Evolutionary conservation across 495 filamentous ascomycete genomes (phyloP).

Genomic region (Podospora sp.): DNA sequence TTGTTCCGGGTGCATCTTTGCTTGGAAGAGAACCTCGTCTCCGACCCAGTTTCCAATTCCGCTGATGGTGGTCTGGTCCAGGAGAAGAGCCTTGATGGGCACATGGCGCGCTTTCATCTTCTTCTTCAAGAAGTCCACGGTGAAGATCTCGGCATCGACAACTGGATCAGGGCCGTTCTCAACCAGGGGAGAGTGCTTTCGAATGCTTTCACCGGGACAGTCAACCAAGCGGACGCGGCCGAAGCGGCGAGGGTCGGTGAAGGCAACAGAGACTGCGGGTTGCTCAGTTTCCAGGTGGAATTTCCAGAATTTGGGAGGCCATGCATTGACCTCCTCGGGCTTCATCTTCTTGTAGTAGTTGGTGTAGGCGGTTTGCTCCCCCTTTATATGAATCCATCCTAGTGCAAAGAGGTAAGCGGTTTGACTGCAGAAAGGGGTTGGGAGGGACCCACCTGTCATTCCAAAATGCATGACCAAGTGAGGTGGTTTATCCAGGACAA

Average conservation of each 20-base stretch:
- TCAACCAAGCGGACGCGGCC: constrained; percentile 79
- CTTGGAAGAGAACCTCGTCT: constrained; percentile 88
- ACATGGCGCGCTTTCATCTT: constrained; percentile 75
- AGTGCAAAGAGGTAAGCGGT: constrained; percentile 24
- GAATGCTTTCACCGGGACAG: constrained; percentile 71
- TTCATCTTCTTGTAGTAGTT: constrained; percentile 68
- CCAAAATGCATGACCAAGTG: constrained; percentile 93
- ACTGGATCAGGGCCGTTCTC: constrained; percentile 95
- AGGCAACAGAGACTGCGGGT: constrained; percentile 69
- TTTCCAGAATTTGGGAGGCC: constrained; percentile 92
- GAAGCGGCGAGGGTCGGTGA: constrained; percentile 79
- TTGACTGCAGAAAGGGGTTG: not conserved
- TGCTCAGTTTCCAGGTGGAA: constrained; percentile 71
- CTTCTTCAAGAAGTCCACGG: constrained; percentile 66
- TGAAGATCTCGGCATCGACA: constrained; percentile 74
- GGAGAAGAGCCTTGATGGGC: constrained; percentile 80
- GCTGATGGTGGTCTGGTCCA: constrained; percentile 88
- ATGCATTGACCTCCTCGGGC: constrained; percentile 58
- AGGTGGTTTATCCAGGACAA: constrained; percentile 60
- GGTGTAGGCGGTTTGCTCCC: constrained; percentile 71
- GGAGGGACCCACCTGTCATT: constrained; percentile 55
- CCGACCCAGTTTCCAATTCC: constrained; percentile 98
- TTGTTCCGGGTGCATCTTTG: constrained; percentile 87
- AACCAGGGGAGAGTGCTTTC: constrained; percentile 75
- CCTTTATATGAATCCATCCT: constrained; percentile 86